phyloP scores from a whole-genome alignment of 2,329 filamentous ascomycete genomes.

The Sordariomycetes sp. region DNA sequence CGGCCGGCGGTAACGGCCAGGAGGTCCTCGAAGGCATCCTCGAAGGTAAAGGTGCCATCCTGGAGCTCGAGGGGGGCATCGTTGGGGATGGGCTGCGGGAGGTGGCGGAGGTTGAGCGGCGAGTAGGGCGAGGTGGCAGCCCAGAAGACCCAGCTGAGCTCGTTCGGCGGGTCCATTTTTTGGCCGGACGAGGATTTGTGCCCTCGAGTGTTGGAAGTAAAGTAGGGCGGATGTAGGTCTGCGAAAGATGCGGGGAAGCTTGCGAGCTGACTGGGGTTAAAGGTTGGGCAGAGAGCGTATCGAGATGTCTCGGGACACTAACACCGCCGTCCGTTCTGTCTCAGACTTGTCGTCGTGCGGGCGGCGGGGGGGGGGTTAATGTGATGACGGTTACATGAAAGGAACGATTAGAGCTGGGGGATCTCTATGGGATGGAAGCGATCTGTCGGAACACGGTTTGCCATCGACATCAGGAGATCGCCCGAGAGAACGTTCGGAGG shows the following conservation, averaged over 20 bases:
- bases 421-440: not conserved
- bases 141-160: conserved; percentile 4
- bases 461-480: not conserved
- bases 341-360: not conserved
- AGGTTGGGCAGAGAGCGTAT: not conserved
- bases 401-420: not conserved
- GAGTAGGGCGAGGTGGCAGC: conserved; percentile 27
- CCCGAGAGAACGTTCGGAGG: not conserved
- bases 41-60: conserved; percentile 34
- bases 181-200: not conserved
- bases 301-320: not conserved
- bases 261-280: not conserved
- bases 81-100: conserved; percentile 35
- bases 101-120: conserved; percentile 29
- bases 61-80: conserved; percentile 27
- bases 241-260: not conserved
- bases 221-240: not conserved
- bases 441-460: not conserved
- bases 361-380: not conserved
- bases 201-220: not conserved
- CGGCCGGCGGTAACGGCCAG: conserved; percentile 33
- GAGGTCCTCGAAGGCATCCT: conserved; percentile 48
- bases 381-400: not conserved
- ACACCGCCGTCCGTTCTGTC: not conserved
- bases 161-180: conserved; percentile 2